Percentiles rank a stretch among this genome's conserved stretches.
phyloP scores from a whole-genome alignment of 176 grass and related monocot species.

The Zoysia japonica region DNA sequence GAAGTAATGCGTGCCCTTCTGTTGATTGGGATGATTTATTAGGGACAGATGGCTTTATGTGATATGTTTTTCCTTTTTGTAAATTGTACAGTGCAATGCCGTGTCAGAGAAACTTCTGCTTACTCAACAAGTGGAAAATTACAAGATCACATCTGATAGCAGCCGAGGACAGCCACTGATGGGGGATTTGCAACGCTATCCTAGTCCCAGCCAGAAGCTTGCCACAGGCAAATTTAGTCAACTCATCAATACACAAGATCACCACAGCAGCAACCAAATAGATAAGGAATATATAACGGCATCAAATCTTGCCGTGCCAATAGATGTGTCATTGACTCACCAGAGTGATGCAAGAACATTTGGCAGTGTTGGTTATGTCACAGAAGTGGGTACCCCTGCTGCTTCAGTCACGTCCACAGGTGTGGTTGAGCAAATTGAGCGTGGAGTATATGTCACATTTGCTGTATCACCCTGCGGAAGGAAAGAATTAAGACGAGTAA shows the following conservation, averaged over 20 bases:
- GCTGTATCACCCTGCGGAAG: constrained; percentile 42
- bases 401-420: background rate
- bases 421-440: constrained; percentile 69
- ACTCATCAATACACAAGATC: constrained; percentile 7
- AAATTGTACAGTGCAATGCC: constrained; percentile 59
- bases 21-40: constrained; percentile 3
- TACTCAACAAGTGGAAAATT: constrained; percentile 15
- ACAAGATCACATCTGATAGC: constrained; percentile 30
- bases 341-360: constrained; percentile 34
- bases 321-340: constrained; percentile 26
- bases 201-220: constrained; percentile 1
- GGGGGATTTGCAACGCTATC: constrained; percentile 23
- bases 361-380: constrained; percentile 19
- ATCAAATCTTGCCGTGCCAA: background rate
- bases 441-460: constrained; percentile 75
- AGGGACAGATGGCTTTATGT: background rate
- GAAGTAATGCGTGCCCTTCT: background rate
- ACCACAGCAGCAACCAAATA: background rate
- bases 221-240: background rate
- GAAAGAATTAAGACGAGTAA: constrained; percentile 69
- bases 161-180: background rate
- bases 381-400: background rate
- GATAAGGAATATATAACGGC: constrained; percentile 7
- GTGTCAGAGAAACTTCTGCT: constrained; percentile 55
- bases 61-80: background rate